A percentile compares a stretch with the other conserved stretches of the same genome.
These are phyloP conservation scores for Ceratobasidium sp. DNA, from an alignment of 1,284 basidiomycete species.

Conservation along the genomic window DNA sequence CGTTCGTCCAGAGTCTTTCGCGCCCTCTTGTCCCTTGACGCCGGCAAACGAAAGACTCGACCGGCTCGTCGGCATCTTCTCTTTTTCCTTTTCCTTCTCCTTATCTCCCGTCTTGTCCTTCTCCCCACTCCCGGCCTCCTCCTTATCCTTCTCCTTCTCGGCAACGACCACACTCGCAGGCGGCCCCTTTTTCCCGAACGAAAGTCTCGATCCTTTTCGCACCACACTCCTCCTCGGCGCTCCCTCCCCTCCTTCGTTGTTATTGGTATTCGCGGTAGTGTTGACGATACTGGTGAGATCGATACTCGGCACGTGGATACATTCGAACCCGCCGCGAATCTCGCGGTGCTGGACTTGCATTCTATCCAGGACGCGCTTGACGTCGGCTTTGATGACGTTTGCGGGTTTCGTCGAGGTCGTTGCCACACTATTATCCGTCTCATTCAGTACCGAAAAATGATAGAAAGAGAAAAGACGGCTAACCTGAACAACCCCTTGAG, in stretches of 20 bases:
- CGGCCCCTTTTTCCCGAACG: slow-evolving; percentile 66
- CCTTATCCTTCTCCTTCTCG: slow-evolving; percentile 54
- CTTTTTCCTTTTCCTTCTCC: slow-evolving; percentile 56
- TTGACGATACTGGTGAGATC: slow-evolving; percentile 78
- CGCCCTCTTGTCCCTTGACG: background rate
- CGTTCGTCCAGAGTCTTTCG: slow-evolving; percentile 40
- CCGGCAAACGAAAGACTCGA: slow-evolving; percentile 39
- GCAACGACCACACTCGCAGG: slow-evolving; percentile 60
- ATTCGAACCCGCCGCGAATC: slow-evolving; percentile 93
- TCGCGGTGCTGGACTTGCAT: slow-evolving; percentile 96
- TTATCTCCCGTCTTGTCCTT: slow-evolving; percentile 51
- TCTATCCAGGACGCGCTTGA: slow-evolving; percentile 87
- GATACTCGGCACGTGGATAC: slow-evolving; percentile 93
- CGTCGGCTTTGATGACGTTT: slow-evolving; percentile 82
- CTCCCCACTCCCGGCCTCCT: slow-evolving; percentile 56
- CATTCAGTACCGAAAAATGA: background rate
- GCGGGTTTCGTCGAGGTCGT: slow-evolving; percentile 95
- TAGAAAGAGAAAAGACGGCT: slow-evolving; percentile 51
- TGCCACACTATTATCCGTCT: slow-evolving; percentile 73
- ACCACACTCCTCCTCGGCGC: slow-evolving; percentile 67
- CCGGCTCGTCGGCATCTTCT: slow-evolving; percentile 36
- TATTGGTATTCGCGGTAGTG: background rate
- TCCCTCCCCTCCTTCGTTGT: background rate
- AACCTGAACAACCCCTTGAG: slow-evolving; percentile 90
- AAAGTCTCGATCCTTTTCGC: slow-evolving; percentile 81